Conservation (phyloP, 768 basidiomycete genomes). For the Asterophora parasitica region DNA sequence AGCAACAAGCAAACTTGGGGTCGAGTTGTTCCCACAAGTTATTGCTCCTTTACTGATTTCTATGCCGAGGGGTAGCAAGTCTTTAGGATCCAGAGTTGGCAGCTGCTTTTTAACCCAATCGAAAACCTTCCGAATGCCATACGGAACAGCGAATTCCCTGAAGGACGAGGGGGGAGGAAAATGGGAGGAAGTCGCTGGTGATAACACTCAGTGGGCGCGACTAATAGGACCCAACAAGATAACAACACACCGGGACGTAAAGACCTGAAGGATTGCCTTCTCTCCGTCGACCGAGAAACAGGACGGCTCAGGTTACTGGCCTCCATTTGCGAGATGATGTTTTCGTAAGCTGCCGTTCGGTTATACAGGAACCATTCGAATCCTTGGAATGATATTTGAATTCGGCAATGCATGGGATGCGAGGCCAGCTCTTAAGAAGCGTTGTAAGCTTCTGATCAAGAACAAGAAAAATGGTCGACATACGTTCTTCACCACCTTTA, state of each 20-base stretch:
- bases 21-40: conserved; percentile 81
- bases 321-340: conserved; percentile 75
- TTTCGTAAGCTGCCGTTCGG: conserved; percentile 82
- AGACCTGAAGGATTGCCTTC: conserved; percentile 34
- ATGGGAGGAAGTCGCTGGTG: conserved; percentile 22
- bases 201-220: not conserved
- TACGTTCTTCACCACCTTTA: conserved; percentile 52
- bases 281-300: conserved; percentile 32
- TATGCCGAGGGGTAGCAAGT: conserved; percentile 83
- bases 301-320: conserved; percentile 31
- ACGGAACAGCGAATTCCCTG: conserved; percentile 28
- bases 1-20: conserved; percentile 73
- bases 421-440: conserved; percentile 24
- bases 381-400: conserved; percentile 77
- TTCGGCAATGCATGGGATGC: conserved; percentile 62
- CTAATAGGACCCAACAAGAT: not conserved
- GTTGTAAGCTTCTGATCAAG: conserved; percentile 1
- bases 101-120: conserved; percentile 56
- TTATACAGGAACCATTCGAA: conserved; percentile 95
- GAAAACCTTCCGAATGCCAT: conserved; percentile 34
- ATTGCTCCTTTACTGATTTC: conserved; percentile 77
- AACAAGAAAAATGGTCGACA: conserved; percentile 17
- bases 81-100: conserved; percentile 72
- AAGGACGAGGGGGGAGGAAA: conserved; percentile 28
- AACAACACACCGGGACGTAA: conserved; percentile 34